Evolutionary conservation across 1,284 basidiomycete species (phyloP), one percentile per base, ranked within the genome.

Genomic region (Wolfiporia cocos): DNA sequence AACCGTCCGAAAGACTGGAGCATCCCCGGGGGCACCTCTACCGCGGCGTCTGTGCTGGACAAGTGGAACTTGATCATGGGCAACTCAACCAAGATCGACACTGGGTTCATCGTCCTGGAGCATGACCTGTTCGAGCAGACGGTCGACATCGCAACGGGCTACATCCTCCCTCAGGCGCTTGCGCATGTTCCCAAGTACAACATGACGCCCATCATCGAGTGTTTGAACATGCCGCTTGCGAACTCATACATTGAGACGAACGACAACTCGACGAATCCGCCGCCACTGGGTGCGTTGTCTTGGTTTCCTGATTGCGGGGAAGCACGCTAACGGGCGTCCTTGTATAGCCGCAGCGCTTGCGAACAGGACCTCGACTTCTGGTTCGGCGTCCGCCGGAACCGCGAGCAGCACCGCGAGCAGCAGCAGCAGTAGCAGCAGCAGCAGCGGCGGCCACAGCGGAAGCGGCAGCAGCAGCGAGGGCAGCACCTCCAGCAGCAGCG

Each of bases 41-140:
- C 71, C 17, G 76, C 78, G 23, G 57, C 66, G 34, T 64, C 81
- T 61, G 76, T 84, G 52, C 60, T 81, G 22, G 61, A 70, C 46
- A 83, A 83, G 65, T 84, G 81, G 78, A 62, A 81, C 49, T 63
- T 67, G 47, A 84, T 86, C 55, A 64, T 82, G 26, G 63, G 62
- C 43, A 79, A 78, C 52, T 75, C 69, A 3, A 62, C 71, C 2
- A 52, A 56, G 3, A 64, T 76, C 39, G 47, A 69, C 50, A 72
- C 58, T 9, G 82, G 82, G 10, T 86, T 86, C 64, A 82, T 86
- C 45, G 80, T 83, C 35, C 76, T 96, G 34, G 83, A 83, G 59
- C 82, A 86, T 54, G 82, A 86, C 58, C 68, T 85, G 33, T 84
- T 79, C 66, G 71, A 78, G 55, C 76, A 84, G 56, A 67, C 73